These are phyloP conservation scores for Austroboletus olivaceoglutinosus DNA, from an alignment of 1,284 basidiomycete species.

Conservation along the genomic window DNA sequence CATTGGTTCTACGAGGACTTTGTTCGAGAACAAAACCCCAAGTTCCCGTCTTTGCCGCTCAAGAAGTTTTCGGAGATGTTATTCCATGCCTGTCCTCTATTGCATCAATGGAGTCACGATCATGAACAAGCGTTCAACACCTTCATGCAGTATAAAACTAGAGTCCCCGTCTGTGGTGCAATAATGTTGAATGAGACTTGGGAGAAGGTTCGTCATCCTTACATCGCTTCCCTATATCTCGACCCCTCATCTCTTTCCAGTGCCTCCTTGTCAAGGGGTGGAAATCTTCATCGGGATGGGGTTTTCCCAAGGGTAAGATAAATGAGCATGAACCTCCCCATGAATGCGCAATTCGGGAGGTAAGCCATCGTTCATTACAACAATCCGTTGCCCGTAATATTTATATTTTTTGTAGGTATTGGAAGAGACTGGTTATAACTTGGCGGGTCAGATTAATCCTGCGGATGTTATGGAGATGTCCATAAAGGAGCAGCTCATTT, in stretches of 20 bases:
- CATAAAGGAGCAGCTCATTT: slow-evolving; percentile 87
- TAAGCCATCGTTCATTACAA: slow-evolving; percentile 35
- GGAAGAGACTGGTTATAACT: slow-evolving; percentile 93
- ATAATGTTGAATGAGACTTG: slow-evolving; percentile 90
- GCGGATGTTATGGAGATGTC: slow-evolving; percentile 81
- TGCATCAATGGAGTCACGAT: slow-evolving; percentile 76
- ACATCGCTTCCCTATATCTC: slow-evolving; percentile 3
- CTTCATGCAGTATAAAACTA: slow-evolving; percentile 95
- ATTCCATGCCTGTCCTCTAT: slow-evolving; percentile 78
- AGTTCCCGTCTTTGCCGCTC: slow-evolving; percentile 83
- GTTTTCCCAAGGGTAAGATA: slow-evolving; percentile 98
- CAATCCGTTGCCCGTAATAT: slow-evolving; percentile 3
- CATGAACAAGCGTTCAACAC: slow-evolving; percentile 78
- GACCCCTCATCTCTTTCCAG: slow-evolving; percentile 39
- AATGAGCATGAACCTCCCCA: slow-evolving; percentile 87
- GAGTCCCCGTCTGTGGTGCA: slow-evolving; percentile 98
- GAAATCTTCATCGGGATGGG: slow-evolving; percentile 96
- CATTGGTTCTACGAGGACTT: slow-evolving; percentile 99
- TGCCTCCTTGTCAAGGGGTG: slow-evolving; percentile 95
- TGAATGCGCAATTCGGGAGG: slow-evolving; percentile 89
- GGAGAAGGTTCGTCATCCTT: slow-evolving; percentile 72
- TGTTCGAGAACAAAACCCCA: slow-evolving; percentile 86
- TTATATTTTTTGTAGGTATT: slow-evolving; percentile 59
- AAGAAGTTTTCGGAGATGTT: slow-evolving; percentile 95
- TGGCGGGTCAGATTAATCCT: slow-evolving; percentile 67